Base-by-base conservation (phyloP, 768 basidiomycete genomes). In the Auricularia sp. region DNA sequence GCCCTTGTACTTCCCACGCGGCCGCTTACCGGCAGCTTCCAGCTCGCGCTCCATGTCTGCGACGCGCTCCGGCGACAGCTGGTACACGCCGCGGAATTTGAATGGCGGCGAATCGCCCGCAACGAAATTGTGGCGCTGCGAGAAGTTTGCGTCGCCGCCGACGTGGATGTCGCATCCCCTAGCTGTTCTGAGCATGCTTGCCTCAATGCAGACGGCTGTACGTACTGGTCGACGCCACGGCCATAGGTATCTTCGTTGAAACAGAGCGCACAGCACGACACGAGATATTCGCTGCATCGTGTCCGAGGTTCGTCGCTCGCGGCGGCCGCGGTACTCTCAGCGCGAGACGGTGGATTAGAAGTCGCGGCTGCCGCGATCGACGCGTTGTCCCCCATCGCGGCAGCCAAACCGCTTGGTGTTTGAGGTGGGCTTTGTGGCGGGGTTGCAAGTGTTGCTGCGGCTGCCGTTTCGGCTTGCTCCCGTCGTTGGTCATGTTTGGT, bases 101-200 rank as follows among this genome's bases (percentile, higher is more conserved):
- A 76, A 77, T 5, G 59, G 29, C 0, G 75, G 73, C 33, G 74
- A 70, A 53, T 78, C 71, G 4, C 76, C 76, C 0, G 71, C 73
- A 4, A 64, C 58, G 1, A 61, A n/a, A 1, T 70, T 61, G 61
- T 81, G 78, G 0, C 72, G 67, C 62, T 80, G 76, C 58, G 76
- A 74, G 65, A 79, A 79, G 51, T 77, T 78, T 0, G 76, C 76
- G 69, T 80, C 77, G 0, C 70, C 69, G 0, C 71, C 71, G 1
- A 80, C 66, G 44, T 78, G 77, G 7, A 79, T 70, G 62, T 80
- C 76, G 2, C 71, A 74, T 0, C 79, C 76, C 0, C 76, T 67
- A n/a, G 1, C 1, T 23, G 23, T 1, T 1, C 1, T 23, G 23
- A 23, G 23, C 23, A 23, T 23, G 23, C 1, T n/a, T n/a, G n/a